Base-by-base conservation (phyloP, 2,329 filamentous ascomycete genomes). In the Neofusicoccum cordaticola region DNA sequence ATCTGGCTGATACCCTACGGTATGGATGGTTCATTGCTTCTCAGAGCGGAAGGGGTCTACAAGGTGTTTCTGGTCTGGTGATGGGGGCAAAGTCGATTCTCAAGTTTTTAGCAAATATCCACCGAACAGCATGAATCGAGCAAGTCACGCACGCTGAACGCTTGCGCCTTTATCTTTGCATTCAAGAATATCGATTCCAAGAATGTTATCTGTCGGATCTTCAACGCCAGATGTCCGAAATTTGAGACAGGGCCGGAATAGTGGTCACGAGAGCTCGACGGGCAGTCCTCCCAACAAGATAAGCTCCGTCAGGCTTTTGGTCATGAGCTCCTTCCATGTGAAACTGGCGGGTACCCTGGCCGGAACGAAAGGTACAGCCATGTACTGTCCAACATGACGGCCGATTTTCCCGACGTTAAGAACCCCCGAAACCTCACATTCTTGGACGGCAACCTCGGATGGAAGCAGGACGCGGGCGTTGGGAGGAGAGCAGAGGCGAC, bases 1-100 rank as follows among this genome's bases (percentile, higher is more conserved):
- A 22, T 35, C 45, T 35, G 61, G 61, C 61, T 63, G 61, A 63
- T 63, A 63, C 61, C 61, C 61, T 63, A 53, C 15, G 47, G 58
- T 60, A 60, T 47, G 56, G 56, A 47, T 34, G 31, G 42, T 60
- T 53, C 61, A 11, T 63, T 53, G 39, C 27, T 44, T 45, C 45
- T 47, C 17, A 39, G 27, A 39, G 22, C 15, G 22, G n/a, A 22
- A n/a, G 37, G 12, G 60, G 48, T 44, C 27, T 53, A 45, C 39
- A 53, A 12, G 61, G 61, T 44, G 50, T 53, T 35, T 37, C 17
- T 35, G 27, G n/a, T 13, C 39, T 31, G 27, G 27, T 17, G 34
- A 17, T n/a, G 6, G 39, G 27, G 48, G 15, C 27, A 63, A 7
- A 53, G 13, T 45, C 41, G 37, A 19, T 45, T 34, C 48, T 39